Base-by-base conservation (phyloP, 139 green algal species). In the Trebouxia sp. region DNA sequence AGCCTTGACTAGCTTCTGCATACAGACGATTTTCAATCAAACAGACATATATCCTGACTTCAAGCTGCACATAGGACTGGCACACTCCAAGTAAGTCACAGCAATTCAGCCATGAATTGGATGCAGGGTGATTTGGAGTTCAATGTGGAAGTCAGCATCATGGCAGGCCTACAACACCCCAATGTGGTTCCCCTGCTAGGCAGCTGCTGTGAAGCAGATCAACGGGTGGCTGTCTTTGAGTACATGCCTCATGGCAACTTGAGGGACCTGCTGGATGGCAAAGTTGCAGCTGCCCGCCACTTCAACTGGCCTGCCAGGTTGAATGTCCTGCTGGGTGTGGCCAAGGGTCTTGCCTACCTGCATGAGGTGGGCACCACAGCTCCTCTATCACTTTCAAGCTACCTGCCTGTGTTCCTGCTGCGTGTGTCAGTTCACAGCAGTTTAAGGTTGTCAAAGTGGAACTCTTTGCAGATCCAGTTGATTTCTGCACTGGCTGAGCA, bases 71-170 rank as follows among this genome's bases (percentile, higher is more conserved):
- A n/a, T n/a, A n/a, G n/a, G n/a, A n/a, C n/a, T n/a, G n/a, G n/a
- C n/a, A n/a, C n/a, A n/a, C n/a, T n/a, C 48, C 48, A n/a, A 17
- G 17, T 58, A 58, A 58, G 48, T 58, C 48, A 58, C 17, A 58
- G 15, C 48, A n/a, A 58, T 58, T 28, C 58, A 72, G 24, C n/a
- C 58, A 20, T 14, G 24, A 24, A 38, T 42, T 50, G 47, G 9
- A 47, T 47, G 70, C 84, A 88, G 80, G 88, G 86, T 4, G 85
- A 88, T 32, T 66, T 79, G 65, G 88, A 92, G 75, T 92, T 92
- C 83, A 82, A 88, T 75, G 80, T 88, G 47, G 88, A 92, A 78
- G 81, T 90, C 17, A 56, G 28, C 56, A 85, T 85, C 50, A 66
- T 92, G 77, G 69, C 69, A 24, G 41, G 69, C 11, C 65, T 88